Percentiles rank a stretch among this genome's conserved stretches.
Evolutionary conservation across 768 basidiomycete genomes (phyloP).

Genomic region (Lentinula guzmanii): DNA sequence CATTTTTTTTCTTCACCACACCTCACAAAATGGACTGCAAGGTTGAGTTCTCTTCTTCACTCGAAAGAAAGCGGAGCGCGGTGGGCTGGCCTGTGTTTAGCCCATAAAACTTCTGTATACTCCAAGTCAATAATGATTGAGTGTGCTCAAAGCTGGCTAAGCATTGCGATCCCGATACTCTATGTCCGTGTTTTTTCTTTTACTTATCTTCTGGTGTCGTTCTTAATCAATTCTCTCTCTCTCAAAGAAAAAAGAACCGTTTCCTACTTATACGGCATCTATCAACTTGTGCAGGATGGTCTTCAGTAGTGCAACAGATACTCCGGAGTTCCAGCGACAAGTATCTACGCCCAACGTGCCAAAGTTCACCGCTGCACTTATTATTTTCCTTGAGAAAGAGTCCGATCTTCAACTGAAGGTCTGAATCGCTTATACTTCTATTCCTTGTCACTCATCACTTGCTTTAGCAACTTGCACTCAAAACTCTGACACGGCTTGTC

Average conservation of each 20-base stretch:
- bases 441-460: neutral
- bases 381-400: conserved; percentile 49
- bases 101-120: conserved; percentile 54
- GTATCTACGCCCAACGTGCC: conserved; percentile 64
- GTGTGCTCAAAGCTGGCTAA: conserved; percentile 68
- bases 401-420: conserved; percentile 52
- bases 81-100: conserved; percentile 78
- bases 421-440: conserved; percentile 6
- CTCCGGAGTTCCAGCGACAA: conserved; percentile 81
- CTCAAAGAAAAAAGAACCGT: conserved; percentile 62
- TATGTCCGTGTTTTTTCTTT: conserved; percentile 49
- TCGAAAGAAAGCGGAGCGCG: conserved; percentile 72
- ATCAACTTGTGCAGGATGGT: conserved; percentile 60
- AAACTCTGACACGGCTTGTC: conserved; percentile 50
- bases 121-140: conserved; percentile 63
- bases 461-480: conserved; percentile 36
- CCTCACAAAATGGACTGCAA: conserved; percentile 68
- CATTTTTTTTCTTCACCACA: conserved; percentile 58
- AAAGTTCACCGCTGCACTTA: conserved; percentile 59
- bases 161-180: conserved; percentile 55
- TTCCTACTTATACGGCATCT: conserved; percentile 53
- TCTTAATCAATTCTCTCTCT: conserved; percentile 15
- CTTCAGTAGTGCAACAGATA: conserved; percentile 51
- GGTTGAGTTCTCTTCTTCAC: conserved; percentile 68
- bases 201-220: conserved; percentile 9